Conservation (phyloP, 2,329 filamentous ascomycete genomes). For the Aspergillus hiratsukae region DNA sequence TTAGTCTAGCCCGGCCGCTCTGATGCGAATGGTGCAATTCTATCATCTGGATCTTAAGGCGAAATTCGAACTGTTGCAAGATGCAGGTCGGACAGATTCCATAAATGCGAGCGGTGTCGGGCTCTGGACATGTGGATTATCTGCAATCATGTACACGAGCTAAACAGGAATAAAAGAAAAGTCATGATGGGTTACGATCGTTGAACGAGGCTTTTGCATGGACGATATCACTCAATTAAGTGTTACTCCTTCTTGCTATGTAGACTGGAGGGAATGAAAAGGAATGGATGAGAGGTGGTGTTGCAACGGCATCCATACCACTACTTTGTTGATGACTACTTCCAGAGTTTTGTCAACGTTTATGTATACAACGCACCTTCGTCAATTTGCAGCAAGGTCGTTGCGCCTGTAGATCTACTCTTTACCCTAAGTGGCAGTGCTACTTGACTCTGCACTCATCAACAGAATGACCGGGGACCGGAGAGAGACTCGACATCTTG, state of each 20-base stretch:
- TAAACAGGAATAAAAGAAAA: conserved; percentile 18
- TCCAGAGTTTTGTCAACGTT: neutral
- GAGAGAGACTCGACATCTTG: neutral
- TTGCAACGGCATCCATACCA: neutral
- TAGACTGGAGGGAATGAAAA: neutral
- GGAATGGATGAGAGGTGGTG: neutral
- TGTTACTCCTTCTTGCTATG: neutral
- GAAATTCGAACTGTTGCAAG: conserved; percentile 1
- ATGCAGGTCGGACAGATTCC: conserved; percentile 2
- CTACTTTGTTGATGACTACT: neutral
- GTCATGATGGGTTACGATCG: conserved; percentile 21
- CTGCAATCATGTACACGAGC: conserved; percentile 20
- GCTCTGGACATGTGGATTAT: conserved; percentile 10
- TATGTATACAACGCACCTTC: neutral
- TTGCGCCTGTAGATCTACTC: conserved; percentile 1
- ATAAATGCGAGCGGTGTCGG: conserved; percentile 6
- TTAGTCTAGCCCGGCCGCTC: neutral
- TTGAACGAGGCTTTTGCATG: conserved; percentile 6
- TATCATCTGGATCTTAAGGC: neutral
- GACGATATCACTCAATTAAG: neutral
- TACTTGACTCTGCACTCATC: neutral
- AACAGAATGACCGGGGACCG: neutral
- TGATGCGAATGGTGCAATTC: neutral
- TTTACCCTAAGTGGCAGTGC: neutral
- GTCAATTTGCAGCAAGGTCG: neutral